Evolutionary conservation across 1,284 basidiomycete species (phyloP).

Genomic region (Wolfiporia cocos): DNA sequence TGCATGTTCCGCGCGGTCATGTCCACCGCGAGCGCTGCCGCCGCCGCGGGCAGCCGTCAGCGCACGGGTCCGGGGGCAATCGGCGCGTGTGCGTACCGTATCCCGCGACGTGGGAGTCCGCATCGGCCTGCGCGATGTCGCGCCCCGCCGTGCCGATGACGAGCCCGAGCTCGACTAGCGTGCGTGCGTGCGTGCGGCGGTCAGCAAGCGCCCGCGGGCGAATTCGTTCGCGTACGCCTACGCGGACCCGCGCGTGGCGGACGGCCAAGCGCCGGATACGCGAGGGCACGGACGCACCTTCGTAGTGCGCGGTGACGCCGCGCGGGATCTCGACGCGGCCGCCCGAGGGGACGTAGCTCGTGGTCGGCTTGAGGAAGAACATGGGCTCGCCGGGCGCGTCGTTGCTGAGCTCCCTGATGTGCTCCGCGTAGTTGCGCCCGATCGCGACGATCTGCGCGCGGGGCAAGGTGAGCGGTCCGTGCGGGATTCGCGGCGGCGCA

Average conservation of each 20-base stretch:
- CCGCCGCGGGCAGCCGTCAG: neutral
- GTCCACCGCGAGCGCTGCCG: constrained; percentile 83
- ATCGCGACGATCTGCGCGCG: constrained; percentile 82
- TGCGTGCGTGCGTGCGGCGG: neutral
- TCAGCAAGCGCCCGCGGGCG: too few species aligned
- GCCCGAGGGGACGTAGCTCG: constrained; percentile 77
- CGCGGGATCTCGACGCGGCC: constrained; percentile 82
- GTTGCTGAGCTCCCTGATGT: constrained; percentile 91
- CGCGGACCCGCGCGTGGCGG: too few species aligned
- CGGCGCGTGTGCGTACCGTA: constrained; percentile 52
- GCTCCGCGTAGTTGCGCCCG: constrained; percentile 80
- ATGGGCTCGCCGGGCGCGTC: constrained; percentile 91
- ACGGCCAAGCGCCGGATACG: too few species aligned
- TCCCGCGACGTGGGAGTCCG: constrained; percentile 80
- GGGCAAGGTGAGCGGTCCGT: neutral
- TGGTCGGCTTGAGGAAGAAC: constrained; percentile 97
- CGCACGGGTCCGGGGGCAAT: neutral
- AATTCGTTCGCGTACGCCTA: too few species aligned
- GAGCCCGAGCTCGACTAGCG: constrained; percentile 91
- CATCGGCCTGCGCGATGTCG: constrained; percentile 71
- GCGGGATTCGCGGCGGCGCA: constrained; percentile 9
- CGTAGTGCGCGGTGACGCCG: constrained; percentile 85
- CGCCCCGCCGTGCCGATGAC: constrained; percentile 85
- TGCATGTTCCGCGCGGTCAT: constrained; percentile 97
- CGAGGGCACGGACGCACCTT: constrained; percentile 51